Conservation (phyloP, 805 yeast genomes). For the Candida tibetensis region DNA sequence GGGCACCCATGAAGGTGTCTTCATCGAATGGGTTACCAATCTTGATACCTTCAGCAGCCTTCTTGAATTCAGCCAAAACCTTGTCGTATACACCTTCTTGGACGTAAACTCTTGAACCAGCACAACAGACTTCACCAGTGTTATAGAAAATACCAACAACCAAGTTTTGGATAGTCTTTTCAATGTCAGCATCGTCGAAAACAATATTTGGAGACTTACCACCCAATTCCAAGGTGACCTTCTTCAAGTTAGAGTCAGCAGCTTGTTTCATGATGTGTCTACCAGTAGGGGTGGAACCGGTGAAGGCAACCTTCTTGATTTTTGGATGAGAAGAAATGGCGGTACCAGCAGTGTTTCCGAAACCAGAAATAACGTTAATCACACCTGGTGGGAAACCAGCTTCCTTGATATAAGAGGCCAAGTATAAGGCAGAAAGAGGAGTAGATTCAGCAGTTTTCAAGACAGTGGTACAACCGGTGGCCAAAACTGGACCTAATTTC, state of each 20-base stretch:
- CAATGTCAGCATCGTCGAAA: conserved; percentile 80
- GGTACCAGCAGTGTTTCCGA: conserved; percentile 81
- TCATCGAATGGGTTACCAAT: conserved; percentile 85
- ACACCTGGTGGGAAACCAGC: conserved; percentile 95
- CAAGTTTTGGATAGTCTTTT: conserved; percentile 71
- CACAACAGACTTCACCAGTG: conserved; percentile 95
- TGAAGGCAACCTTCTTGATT: conserved; percentile 88
- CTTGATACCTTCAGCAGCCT: conserved; percentile 52
- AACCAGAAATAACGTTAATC: conserved; percentile 81
- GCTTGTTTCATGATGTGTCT: conserved; percentile 77
- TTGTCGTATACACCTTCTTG: conserved; percentile 83
- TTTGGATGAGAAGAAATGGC: conserved; percentile 74
- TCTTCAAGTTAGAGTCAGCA: conserved; percentile 77
- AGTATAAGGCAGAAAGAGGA: conserved; percentile 81
- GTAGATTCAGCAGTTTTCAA: conserved; percentile 91
- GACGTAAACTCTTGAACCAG: conserved; percentile 87
- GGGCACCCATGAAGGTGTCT: conserved; percentile 85
- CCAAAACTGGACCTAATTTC: conserved; percentile 92
- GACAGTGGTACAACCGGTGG: conserved; percentile 85
- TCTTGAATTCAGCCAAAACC: conserved; percentile 60
- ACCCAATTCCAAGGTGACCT: conserved; percentile 91
- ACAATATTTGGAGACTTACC: conserved; percentile 94
- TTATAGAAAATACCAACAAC: conserved; percentile 84
- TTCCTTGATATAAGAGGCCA: conserved; percentile 64
- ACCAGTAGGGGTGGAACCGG: conserved; percentile 93